Conservation (phyloP, 352 stramenopile species). For the Phytophthora litchii region DNA sequence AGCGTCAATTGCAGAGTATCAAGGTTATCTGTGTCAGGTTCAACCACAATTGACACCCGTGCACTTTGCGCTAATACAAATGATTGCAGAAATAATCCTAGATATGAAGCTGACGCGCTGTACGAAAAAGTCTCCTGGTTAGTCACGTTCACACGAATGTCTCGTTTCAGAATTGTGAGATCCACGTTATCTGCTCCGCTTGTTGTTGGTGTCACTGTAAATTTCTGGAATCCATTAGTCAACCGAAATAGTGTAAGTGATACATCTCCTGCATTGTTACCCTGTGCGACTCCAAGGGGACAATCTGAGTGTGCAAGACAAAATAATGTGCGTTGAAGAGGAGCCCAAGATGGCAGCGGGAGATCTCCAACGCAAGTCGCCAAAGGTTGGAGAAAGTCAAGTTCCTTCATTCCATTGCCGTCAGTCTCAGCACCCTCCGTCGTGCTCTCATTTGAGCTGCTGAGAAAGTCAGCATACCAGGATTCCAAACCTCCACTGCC, state of each 20-base stretch:
- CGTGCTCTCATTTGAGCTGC: no score
- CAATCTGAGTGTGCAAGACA: slow-evolving; percentile 11
- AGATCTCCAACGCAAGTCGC: slow-evolving; percentile 5
- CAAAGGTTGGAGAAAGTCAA: slow-evolving; percentile 19
- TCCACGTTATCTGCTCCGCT: slow-evolving; percentile 16
- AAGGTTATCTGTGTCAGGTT: background rate
- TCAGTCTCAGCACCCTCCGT: no score
- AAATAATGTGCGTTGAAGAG: slow-evolving; percentile 16
- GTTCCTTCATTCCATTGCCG: background rate
- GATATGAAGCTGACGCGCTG: slow-evolving; percentile 17
- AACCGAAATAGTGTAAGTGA: slow-evolving; percentile 4
- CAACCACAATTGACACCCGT: slow-evolving; percentile 4
- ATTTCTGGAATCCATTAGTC: slow-evolving; percentile 14
- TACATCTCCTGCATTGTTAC: background rate
- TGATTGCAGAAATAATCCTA: slow-evolving; percentile 15
- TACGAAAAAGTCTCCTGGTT: slow-evolving; percentile 10
- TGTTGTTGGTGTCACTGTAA: slow-evolving; percentile 3
- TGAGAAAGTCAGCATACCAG: background rate
- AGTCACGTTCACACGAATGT: slow-evolving; percentile 3
- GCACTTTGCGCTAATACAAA: slow-evolving; percentile 18
- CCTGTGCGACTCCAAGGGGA: slow-evolving; percentile 1
- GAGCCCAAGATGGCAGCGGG: slow-evolving; percentile 3
- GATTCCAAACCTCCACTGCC: background rate
- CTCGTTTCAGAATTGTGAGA: slow-evolving; percentile 8
- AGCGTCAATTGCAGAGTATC: slow-evolving; percentile 6